A percentile compares a stretch with the other conserved stretches of the same genome.
Conservation (phyloP, 768 basidiomycete genomes). For the Boletellus sp. region DNA sequence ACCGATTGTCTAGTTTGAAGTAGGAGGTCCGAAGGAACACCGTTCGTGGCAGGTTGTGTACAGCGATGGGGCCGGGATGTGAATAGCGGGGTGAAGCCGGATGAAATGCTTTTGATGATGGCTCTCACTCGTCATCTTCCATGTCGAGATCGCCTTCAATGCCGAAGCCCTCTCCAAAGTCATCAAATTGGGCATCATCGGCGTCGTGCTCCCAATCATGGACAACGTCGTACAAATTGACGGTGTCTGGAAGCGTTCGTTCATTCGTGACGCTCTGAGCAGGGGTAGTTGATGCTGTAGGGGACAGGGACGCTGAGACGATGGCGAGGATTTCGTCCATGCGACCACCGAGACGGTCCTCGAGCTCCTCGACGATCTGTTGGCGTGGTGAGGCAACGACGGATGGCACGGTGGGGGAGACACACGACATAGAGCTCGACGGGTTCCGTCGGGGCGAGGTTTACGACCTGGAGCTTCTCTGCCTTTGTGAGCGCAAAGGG, state of each 20-base stretch:
- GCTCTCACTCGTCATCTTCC: conserved; percentile 47
- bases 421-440: conserved; percentile 89
- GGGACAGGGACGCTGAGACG: conserved; percentile 46
- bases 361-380: conserved; percentile 92
- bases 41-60: not conserved
- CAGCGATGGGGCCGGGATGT: not conserved
- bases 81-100: not conserved
- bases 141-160: conserved; percentile 71
- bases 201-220: conserved; percentile 35
- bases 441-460: conserved; percentile 74
- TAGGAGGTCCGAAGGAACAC: not conserved
- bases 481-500: conserved; percentile 78
- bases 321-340: conserved; percentile 62
- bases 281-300: not conserved
- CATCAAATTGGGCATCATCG: conserved; percentile 60
- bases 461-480: conserved; percentile 91
- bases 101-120: not conserved
- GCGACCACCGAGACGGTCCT: conserved; percentile 70
- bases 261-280: not conserved
- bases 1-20: no score
- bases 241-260: not conserved
- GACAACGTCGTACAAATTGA: conserved; percentile 21
- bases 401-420: conserved; percentile 7
- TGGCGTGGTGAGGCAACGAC: not conserved
- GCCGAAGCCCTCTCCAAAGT: conserved; percentile 61